Percentiles rank a stretch among this genome's conserved stretches.
phyloP scores from a whole-genome alignment of 768 basidiomycete species.

The Tylopilus intermedius region DNA sequence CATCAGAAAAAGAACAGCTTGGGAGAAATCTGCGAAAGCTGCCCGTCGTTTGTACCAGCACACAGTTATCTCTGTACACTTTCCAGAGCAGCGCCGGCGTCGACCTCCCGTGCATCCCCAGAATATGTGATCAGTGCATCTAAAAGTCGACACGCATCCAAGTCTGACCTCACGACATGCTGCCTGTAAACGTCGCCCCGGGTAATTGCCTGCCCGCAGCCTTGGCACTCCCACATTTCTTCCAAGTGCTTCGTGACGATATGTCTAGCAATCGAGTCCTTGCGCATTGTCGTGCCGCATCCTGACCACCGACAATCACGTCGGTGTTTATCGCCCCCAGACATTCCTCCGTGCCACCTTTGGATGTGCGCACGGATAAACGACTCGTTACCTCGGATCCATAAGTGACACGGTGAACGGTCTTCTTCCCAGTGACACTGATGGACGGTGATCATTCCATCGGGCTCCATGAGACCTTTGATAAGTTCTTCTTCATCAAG shows the following conservation, averaged over 20 bases:
- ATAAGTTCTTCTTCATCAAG: conserved; percentile 12
- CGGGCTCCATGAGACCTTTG: neutral
- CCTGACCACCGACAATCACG: conserved; percentile 8
- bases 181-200: conserved; percentile 9
- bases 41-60: too few relatives aligned
- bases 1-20: too few relatives aligned
- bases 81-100: conserved; percentile 7
- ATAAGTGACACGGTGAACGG: conserved; percentile 7
- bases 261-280: conserved; percentile 22
- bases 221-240: neutral
- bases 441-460: conserved; percentile 1
- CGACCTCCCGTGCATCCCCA: neutral
- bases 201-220: conserved; percentile 9
- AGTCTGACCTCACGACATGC: conserved; percentile 1
- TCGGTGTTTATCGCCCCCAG: conserved; percentile 8
- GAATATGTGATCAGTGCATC: conserved; percentile 12
- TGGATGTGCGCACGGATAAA: conserved; percentile 11
- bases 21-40: too few relatives aligned
- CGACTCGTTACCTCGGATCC: conserved; percentile 16
- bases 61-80: neutral
- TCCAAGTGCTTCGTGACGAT: conserved; percentile 14
- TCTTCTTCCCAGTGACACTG: conserved; percentile 11
- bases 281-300: conserved; percentile 19
- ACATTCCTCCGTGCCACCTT: conserved; percentile 14
- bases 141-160: neutral